A percentile compares a stretch with the other conserved stretches of the same genome.
phyloP scores from a whole-genome alignment of 2,329 filamentous ascomycete species.

The Colletotrichum phormii region DNA sequence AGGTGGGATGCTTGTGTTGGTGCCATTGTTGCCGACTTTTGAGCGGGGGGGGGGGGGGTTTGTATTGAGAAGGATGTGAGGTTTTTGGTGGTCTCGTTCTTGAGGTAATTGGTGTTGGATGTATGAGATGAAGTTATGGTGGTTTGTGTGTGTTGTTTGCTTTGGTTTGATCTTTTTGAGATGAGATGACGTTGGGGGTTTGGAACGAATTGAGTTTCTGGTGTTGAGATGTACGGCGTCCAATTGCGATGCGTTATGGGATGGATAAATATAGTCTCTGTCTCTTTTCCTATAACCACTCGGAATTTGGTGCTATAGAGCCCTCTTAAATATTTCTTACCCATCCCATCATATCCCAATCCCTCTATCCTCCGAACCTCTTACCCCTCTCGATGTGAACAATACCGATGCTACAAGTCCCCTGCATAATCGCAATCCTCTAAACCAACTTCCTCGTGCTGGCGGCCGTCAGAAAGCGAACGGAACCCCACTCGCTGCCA shows the following conservation, averaged over 20 bases:
- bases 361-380: background rate
- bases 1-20: constrained; percentile 39
- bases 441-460: background rate
- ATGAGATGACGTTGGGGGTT: background rate
- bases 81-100: background rate
- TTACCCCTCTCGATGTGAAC: background rate
- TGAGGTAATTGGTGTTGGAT: background rate
- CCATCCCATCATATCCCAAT: too few species aligned
- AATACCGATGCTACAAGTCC: too few species aligned
- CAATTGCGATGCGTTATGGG: background rate
- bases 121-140: background rate
- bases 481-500: too few species aligned
- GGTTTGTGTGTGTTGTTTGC: background rate
- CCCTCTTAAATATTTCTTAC: background rate
- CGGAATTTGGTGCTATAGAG: background rate
- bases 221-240: background rate
- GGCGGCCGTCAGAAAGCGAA: background rate
- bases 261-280: background rate
- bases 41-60: too few species aligned
- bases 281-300: background rate
- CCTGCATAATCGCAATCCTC: background rate
- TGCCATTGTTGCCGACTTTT: constrained; percentile 26
- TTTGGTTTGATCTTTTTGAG: background rate
- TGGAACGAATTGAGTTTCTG: background rate
- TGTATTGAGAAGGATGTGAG: too few species aligned